Conservation (phyloP, 2,329 filamentous ascomycete species). For the Cladorrhinum sp. region DNA sequence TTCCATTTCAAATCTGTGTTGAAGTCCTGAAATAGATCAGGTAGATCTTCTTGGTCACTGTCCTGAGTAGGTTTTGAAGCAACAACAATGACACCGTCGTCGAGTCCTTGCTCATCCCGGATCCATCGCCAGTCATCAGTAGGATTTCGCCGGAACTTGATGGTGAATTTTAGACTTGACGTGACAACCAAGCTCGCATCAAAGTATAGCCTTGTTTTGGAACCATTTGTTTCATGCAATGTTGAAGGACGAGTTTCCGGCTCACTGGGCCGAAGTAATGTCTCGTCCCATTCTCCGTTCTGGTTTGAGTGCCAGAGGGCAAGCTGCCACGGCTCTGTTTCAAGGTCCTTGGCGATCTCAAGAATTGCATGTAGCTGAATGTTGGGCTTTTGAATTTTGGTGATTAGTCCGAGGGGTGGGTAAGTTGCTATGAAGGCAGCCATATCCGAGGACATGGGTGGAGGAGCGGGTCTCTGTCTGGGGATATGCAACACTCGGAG, state of each 20-base stretch:
- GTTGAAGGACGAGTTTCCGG: slow-evolving; percentile 41
- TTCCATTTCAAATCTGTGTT: slow-evolving; percentile 55
- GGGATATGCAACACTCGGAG: neutral
- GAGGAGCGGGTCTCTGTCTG: neutral
- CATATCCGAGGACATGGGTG: slow-evolving; percentile 19
- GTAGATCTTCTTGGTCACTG: slow-evolving; percentile 41
- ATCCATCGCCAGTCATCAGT: slow-evolving; percentile 67
- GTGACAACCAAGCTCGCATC: slow-evolving; percentile 46
- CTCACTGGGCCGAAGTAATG: slow-evolving; percentile 33
- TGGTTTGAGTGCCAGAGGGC: slow-evolving; percentile 64
- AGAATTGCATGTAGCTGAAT: slow-evolving; percentile 67
- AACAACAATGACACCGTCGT: slow-evolving; percentile 62
- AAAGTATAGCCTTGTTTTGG: slow-evolving; percentile 52
- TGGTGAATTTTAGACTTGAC: slow-evolving; percentile 60
- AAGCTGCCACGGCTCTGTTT: slow-evolving; percentile 64
- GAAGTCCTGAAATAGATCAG: slow-evolving; percentile 55
- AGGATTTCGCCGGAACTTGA: slow-evolving; percentile 60
- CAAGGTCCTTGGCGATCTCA: slow-evolving; percentile 57
- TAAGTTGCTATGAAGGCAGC: slow-evolving; percentile 47
- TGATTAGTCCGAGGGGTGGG: slow-evolving; percentile 74
- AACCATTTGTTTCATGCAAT: slow-evolving; percentile 44
- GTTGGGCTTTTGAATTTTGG: slow-evolving; percentile 49
- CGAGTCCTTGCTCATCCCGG: slow-evolving; percentile 59
- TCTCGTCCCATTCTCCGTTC: slow-evolving; percentile 53
- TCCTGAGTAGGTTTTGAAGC: slow-evolving; percentile 34